Conservation (phyloP, 106 monocot genomes). For the Platanthera guangdongensis region DNA sequence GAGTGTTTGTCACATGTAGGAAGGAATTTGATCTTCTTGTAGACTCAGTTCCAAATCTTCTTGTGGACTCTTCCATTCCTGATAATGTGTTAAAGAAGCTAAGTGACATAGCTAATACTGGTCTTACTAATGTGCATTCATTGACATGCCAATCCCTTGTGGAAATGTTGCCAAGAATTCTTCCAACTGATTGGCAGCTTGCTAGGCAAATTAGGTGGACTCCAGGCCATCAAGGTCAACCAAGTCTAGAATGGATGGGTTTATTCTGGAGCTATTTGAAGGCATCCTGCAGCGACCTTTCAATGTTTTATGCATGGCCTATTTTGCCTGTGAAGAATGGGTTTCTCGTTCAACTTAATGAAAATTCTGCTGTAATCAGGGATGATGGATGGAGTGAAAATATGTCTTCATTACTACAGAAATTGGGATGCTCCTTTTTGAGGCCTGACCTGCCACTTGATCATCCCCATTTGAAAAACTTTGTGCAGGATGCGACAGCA, state of each 20-base stretch:
- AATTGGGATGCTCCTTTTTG: slow-evolving; percentile 71
- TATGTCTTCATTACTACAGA: slow-evolving; percentile 67
- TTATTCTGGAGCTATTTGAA: slow-evolving; percentile 84
- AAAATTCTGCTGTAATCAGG: slow-evolving; percentile 68
- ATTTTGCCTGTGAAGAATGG: slow-evolving; percentile 72
- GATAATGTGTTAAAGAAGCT: slow-evolving; percentile 50
- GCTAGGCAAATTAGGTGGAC: slow-evolving; percentile 62
- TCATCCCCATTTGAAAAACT: slow-evolving; percentile 76
- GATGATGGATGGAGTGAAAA: slow-evolving; percentile 97
- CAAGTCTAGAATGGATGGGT: slow-evolving; percentile 80
- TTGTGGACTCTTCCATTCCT: slow-evolving; percentile 55
- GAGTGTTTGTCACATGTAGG: slow-evolving; percentile 48
- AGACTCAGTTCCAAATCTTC: slow-evolving; percentile 55
- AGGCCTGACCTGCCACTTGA: slow-evolving; percentile 58
- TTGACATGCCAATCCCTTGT: slow-evolving; percentile 71
- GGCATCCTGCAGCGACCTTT: slow-evolving; percentile 65
- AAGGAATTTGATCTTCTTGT: slow-evolving; percentile 73
- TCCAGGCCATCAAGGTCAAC: slow-evolving; percentile 62
- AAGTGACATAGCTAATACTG: slow-evolving; percentile 52
- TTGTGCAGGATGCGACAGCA: slow-evolving; percentile 79
- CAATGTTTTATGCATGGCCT: slow-evolving; percentile 71
- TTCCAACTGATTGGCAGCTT: slow-evolving; percentile 85
- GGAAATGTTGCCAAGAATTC: slow-evolving; percentile 77
- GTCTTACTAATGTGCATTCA: slow-evolving; percentile 43
- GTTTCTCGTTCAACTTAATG: slow-evolving; percentile 52